Evolutionary conservation across 345 rosid species (phyloP), one percentile per base, ranked within the genome.

Genomic region (Pelargonium nanum): DNA sequence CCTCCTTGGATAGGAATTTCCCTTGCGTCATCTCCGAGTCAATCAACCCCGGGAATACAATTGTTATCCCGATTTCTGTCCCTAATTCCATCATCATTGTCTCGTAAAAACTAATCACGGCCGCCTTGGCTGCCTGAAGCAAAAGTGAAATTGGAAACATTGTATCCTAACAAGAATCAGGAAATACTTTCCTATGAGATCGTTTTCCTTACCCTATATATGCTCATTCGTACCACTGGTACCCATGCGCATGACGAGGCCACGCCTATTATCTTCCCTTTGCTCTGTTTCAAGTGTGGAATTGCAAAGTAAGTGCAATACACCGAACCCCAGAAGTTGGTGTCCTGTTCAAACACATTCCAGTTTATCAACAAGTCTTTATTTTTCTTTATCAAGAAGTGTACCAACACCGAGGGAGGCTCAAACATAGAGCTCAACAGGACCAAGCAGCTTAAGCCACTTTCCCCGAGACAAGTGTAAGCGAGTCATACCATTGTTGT

Each of bases 121-220:
- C 89, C 21, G 89, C 88, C 65, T 89, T 86, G 74, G 85, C 81
- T 64, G 91, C 96, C 91, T 81, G 62, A 22, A 21, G 25, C 48
- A 26, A 44, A n/a, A 24, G 28, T 28, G 24, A 40, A 12, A 4
- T 22, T 30, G 19, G 50, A 24, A 21, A 16, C 32, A 24, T 26
- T 56, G 58, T 56, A 44, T 22, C 22, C 54, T 20, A 53, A 64
- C 0, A 32, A 4, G 5, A 30, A 34, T 17, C 21, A 56, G 9
- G 0, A 2, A 16, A 26, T 21, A 2, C 19, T 44, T 20, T 15
- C 2, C 23, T 55, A 24, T 1, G 32, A 16, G 4, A 24, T 30
- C 20, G 23, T 3, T 23, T 22, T 51, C 13, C 65, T 66, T 77
- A 86, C 94, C 64, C 60, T 78, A 74, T 86, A 86, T 59, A 81